Evolutionary conservation across 805 yeast genomes (phyloP), one percentile per base, ranked within the genome.

Genomic region (Cyberlindnera maritima): DNA sequence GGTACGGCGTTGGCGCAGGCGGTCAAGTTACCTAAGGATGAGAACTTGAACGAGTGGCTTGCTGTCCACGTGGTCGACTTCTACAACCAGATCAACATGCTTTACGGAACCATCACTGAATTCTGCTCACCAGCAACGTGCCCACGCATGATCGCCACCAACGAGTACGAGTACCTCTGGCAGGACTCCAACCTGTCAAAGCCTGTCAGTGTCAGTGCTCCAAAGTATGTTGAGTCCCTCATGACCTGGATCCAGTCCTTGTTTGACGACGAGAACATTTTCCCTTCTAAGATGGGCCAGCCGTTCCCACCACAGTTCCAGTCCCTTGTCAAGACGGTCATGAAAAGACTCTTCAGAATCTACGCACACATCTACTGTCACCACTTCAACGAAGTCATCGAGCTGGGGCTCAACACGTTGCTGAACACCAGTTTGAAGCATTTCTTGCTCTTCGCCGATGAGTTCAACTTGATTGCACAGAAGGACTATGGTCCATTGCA

Each of bases 1-100:
- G 96, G 92, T 31, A 83, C 92, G 28, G 91, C 91, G 2, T 73
- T 94, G 53, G 86, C 87, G 21, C 96, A 89, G 65, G 98, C 98
- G 0, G 98, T 92, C 19, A 86, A 86, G 61, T 72, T 94, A 25
- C 99, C 99, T 15, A 86, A 79, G 56, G 98, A 94, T 50, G 99
- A 92, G 66, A 94, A 88, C 59, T 62, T 82, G 46, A 84, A 85
- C 58, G 99, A 92, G 65, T 92, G 99, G 99, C 68, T 92, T 47
- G 98, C 99, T 0, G 96, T 91, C 12, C 96, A 92, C 64, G 94
- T 92, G n/a, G 97, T 91, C 15, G 98, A 92, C 66, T 94, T 92
- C 63, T 92, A 88, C 69, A 91, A 91, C 64, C 99, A 92, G 64
- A 84, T 92, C 55, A 92, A 92, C 67, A 94, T 92, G 99, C 72